These are phyloP conservation scores for Jaminaea rosea DNA, from an alignment of 1,284 basidiomycete species.

Conservation along the genomic window DNA sequence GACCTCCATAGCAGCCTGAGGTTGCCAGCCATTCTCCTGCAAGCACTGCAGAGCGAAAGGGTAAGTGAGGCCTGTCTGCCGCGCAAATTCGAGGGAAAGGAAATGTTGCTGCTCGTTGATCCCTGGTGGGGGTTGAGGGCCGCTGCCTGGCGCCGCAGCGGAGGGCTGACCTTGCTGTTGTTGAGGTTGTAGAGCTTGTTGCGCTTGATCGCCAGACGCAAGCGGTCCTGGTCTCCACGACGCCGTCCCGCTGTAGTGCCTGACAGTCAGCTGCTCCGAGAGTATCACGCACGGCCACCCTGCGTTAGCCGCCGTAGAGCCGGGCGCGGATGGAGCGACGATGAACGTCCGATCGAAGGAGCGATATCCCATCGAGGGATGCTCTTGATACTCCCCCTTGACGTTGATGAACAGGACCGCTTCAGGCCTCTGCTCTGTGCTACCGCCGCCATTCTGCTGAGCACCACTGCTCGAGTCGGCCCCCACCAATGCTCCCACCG, in stretches of 20 bases:
- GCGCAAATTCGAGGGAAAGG: conserved; percentile 42
- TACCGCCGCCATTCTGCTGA: neutral
- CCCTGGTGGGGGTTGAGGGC: no score
- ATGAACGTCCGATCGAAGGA: conserved; percentile 91
- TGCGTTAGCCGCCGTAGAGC: conserved; percentile 67
- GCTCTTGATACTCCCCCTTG: conserved; percentile 84
- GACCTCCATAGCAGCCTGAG: conserved; percentile 35
- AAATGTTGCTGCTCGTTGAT: conserved; percentile 44
- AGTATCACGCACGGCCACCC: conserved; percentile 86
- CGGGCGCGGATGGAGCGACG: conserved; percentile 67
- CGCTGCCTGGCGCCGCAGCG: conserved; percentile 10
- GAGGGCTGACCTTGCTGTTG: neutral
- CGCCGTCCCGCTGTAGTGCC: conserved; percentile 69
- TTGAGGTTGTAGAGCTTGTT: neutral
- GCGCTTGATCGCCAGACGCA: conserved; percentile 32
- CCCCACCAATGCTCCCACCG: conserved; percentile 27
- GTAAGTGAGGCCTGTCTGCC: conserved; percentile 45
- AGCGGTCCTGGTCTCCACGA: conserved; percentile 52
- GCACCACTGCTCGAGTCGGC: no score
- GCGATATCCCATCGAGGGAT: conserved; percentile 58
- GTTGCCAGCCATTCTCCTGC: conserved; percentile 47
- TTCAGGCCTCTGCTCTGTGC: conserved; percentile 45
- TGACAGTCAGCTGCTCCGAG: conserved; percentile 75
- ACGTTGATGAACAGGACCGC: conserved; percentile 66
- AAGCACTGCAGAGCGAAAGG: conserved; percentile 47